Conservation (phyloP, 495 filamentous ascomycete species). For the Parachaetomium inaequale region DNA sequence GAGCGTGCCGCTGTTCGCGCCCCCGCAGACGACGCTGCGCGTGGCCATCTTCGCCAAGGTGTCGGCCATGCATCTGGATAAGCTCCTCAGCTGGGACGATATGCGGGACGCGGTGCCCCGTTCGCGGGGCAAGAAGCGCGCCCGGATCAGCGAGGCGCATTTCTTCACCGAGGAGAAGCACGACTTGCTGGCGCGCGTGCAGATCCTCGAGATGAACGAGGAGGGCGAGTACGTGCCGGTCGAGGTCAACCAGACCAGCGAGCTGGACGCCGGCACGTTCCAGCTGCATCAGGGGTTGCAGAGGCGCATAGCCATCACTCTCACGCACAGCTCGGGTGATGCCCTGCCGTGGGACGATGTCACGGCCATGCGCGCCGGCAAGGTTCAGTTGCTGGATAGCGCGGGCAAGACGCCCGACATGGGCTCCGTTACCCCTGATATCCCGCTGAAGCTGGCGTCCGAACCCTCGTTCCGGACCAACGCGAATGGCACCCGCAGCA, state of each 20-base stretch:
- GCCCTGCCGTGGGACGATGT: conserved; percentile 83
- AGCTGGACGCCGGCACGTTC: conserved; percentile 79
- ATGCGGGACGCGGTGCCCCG: conserved; percentile 71
- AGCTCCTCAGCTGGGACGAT: conserved; percentile 97
- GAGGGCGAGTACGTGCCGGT: conserved; percentile 87
- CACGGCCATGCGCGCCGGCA: conserved; percentile 66
- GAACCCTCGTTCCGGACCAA: conserved; percentile 75
- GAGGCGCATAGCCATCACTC: conserved; percentile 75
- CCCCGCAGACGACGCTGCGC: conserved; percentile 68
- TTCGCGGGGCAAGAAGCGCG: conserved; percentile 56
- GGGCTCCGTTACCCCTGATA: conserved; percentile 63
- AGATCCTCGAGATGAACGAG: conserved; percentile 88
- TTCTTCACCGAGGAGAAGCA: conserved; percentile 92
- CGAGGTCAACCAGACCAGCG: conserved; percentile 80
- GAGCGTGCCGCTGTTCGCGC: conserved; percentile 86
- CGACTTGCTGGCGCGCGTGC: conserved; percentile 81
- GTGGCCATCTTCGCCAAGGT: conserved; percentile 94
- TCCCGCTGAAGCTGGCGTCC: conserved; percentile 69
- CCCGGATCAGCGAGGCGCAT: conserved; percentile 82
- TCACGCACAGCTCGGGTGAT: conserved; percentile 86
- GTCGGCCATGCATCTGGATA: conserved; percentile 91
- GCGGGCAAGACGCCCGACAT: conserved; percentile 80
- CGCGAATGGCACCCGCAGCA: conserved; percentile 84
- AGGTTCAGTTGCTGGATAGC: conserved; percentile 76
- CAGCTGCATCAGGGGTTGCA: conserved; percentile 96